Conservation (phyloP, 352 stramenopile genomes). For the Globisporangium ultimum region DNA sequence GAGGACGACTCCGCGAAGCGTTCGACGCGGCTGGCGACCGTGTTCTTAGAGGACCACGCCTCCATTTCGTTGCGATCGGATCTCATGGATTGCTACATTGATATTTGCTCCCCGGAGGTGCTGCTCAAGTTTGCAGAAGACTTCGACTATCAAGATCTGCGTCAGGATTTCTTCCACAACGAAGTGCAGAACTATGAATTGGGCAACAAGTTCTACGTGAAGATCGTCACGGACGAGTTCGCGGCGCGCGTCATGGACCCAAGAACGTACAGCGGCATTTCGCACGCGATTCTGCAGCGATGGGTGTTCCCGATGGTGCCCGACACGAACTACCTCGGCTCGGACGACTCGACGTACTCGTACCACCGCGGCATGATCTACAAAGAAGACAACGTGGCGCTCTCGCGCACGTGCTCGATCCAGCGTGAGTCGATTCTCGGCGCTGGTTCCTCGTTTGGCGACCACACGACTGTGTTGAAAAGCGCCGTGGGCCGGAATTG, state of each 20-base stretch:
- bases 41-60: slow-evolving; percentile 83
- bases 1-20: slow-evolving; percentile 58
- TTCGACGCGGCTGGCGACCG: slow-evolving; percentile 50
- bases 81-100: slow-evolving; percentile 96
- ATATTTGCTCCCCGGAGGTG: slow-evolving; percentile 98
- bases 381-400: slow-evolving; percentile 64
- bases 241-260: slow-evolving; percentile 93
- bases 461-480: slow-evolving; percentile 51
- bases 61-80: slow-evolving; percentile 91
- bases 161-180: slow-evolving; percentile 95
- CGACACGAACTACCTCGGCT: slow-evolving; percentile 85
- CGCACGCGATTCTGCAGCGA: slow-evolving; percentile 90
- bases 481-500: slow-evolving; percentile 74
- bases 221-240: slow-evolving; percentile 92
- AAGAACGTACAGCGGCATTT: slow-evolving; percentile 91
- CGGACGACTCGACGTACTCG: slow-evolving; percentile 56
- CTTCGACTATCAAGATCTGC: slow-evolving; percentile 98
- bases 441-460: slow-evolving; percentile 44
- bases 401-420: slow-evolving; percentile 66
- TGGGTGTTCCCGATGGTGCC: slow-evolving; percentile 97
- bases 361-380: slow-evolving; percentile 84
- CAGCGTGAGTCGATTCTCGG: slow-evolving; percentile 76
- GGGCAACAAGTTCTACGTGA: slow-evolving; percentile 95
- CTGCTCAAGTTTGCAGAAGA: slow-evolving; percentile 97
- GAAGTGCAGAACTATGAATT: slow-evolving; percentile 98